Base-by-base conservation (phyloP, 1,284 basidiomycete species). In the Pseudozyma hubeiensis region DNA sequence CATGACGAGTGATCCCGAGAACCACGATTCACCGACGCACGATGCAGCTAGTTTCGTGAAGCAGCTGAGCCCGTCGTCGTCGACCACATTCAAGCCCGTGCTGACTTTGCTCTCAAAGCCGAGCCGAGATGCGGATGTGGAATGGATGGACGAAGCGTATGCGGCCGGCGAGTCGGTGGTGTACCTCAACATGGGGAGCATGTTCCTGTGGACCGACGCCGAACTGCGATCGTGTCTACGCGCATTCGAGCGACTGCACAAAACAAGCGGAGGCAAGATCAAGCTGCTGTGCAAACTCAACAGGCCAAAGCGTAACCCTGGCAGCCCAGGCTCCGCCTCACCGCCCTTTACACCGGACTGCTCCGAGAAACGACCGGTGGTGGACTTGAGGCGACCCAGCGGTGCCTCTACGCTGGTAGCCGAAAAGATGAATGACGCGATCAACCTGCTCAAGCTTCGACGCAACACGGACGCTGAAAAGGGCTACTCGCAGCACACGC, bases 101-200 rank as follows among this genome's bases (percentile, higher is more conserved):
- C 16, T 54, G 39, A 5, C 56, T 11, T 17, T 16, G 0, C 39
- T 40, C 3, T 9, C 48, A 24, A 43, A 56, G 10, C 47, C 24
- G 13, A 53, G 33, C 11, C 61, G 61, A 3, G 73, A 76, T 33
- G 37, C 52, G 29, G 44, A 67, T 8, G 55, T 78, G 0, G 74
- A 74, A 43, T 81, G 77, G 75, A 53, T 81, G 53, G 76, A 78
- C 40, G 59, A 69, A 10, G 78, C 76, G 13, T 56, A 60, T 19
- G 34, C 43, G 7, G 62, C 64, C 3, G 69, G 68, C 35, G 64
- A 77, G 53, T 70, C 66, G 24, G 78, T 82, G 16, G 59, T 82
- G 17, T 82, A 81, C 45, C 67, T 82, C 47, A 82, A 82, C 67
- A 77, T 82, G 75, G 81, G 81, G n/a, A 78, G 73, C 57, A 81